These are phyloP conservation scores for Lactarius sanguifluus DNA, from an alignment of 768 basidiomycete genomes.

Conservation along the genomic window DNA sequence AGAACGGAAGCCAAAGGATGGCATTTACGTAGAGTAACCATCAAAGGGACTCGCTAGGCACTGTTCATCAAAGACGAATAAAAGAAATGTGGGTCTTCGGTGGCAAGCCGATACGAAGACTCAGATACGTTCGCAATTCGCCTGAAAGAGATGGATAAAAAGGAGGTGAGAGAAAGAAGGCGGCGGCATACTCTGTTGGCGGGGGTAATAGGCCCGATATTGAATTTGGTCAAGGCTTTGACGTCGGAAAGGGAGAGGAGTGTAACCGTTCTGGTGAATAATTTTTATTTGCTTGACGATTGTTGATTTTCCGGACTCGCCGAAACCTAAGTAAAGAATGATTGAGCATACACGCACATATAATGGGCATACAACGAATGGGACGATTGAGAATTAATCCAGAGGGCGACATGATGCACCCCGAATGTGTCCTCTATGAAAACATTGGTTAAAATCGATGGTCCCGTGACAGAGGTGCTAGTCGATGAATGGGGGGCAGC, in stretches of 20 bases:
- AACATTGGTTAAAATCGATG: too few species aligned
- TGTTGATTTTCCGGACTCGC: slow-evolving; percentile 92
- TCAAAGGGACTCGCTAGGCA: slow-evolving; percentile 70
- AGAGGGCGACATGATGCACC: too few species aligned
- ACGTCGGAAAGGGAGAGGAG: slow-evolving; percentile 72
- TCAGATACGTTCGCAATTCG: slow-evolving; percentile 58
- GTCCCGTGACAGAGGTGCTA: too few species aligned
- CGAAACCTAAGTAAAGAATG: slow-evolving; percentile 60
- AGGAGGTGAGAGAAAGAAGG: slow-evolving; percentile 26
- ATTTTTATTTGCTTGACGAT: slow-evolving; percentile 99
- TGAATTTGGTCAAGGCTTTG: slow-evolving; percentile 82
- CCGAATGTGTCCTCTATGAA: too few species aligned
- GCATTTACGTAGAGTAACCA: neutral
- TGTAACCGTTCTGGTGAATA: slow-evolving; percentile 91
- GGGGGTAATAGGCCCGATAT: slow-evolving; percentile 69
- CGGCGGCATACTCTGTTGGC: slow-evolving; percentile 53
- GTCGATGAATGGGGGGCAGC: too few species aligned
- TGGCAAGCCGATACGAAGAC: slow-evolving; percentile 45
- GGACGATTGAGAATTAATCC: neutral
- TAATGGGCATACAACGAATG: slow-evolving; percentile 3
- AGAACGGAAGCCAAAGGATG: neutral
- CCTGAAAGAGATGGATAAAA: slow-evolving; percentile 31
- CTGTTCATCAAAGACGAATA: slow-evolving; percentile 83
- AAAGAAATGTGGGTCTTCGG: slow-evolving; percentile 44
- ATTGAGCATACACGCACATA: slow-evolving; percentile 6